Evolutionary conservation across 169 alveolate genomes (phyloP).

Genomic region (Pseudocohnilembus persalinus): DNA sequence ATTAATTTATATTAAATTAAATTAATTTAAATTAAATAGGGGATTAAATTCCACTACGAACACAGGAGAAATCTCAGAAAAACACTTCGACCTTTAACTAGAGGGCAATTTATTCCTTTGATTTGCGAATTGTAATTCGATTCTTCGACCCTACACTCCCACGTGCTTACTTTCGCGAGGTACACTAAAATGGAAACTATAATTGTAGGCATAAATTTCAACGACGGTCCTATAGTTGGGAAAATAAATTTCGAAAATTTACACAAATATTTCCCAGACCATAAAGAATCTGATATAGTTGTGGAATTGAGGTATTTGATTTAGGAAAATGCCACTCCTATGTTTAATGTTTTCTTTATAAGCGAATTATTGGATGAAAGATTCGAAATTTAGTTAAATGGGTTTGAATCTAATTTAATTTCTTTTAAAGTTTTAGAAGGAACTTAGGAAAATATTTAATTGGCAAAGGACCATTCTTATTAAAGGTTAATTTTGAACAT

Average conservation of each 20-base stretch:
- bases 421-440: conserved; percentile 28
- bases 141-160: conserved; percentile 51
- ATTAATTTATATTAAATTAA: background rate
- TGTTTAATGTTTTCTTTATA: conserved; percentile 54
- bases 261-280: conserved; percentile 44
- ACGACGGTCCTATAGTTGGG: conserved; percentile 64
- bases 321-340: conserved; percentile 33
- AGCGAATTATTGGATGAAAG: conserved; percentile 62
- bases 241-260: conserved; percentile 61
- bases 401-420: conserved; percentile 27
- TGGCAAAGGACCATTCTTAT: conserved; percentile 31
- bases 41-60: conserved; percentile 66
- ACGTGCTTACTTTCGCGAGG: conserved; percentile 80
- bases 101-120: conserved; percentile 79
- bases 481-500: conserved; percentile 18
- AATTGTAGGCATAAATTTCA: conserved; percentile 73
- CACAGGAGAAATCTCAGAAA: conserved; percentile 77
- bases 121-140: conserved; percentile 69
- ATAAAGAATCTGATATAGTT: conserved; percentile 52
- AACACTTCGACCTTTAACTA: conserved; percentile 65
- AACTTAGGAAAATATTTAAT: conserved; percentile 9
- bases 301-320: conserved; percentile 64
- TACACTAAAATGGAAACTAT: conserved; percentile 75
- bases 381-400: conserved; percentile 21
- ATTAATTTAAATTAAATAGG: background rate